Conservation (phyloP, 768 basidiomycete species). For the Phanerodontia chrysosporium region DNA sequence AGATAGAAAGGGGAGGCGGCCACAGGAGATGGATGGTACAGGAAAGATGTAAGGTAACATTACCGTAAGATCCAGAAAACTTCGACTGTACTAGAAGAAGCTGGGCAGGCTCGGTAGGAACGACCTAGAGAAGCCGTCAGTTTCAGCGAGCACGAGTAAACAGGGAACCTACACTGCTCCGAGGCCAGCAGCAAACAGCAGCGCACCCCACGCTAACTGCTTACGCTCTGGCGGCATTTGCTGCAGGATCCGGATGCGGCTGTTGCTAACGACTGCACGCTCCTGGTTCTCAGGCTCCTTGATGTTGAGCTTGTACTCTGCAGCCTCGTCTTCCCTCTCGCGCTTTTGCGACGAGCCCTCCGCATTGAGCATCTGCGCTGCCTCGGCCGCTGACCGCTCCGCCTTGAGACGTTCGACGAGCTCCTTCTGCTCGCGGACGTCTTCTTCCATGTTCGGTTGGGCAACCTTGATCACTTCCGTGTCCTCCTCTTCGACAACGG, state of each 20-base stretch:
- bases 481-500: conserved; percentile 65
- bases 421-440: conserved; percentile 74
- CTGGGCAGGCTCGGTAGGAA: conserved; percentile 8
- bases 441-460: conserved; percentile 59
- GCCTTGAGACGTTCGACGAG: conserved; percentile 71
- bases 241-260: conserved; percentile 49
- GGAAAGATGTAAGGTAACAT: neutral
- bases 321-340: conserved; percentile 46
- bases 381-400: conserved; percentile 37
- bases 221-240: conserved; percentile 63
- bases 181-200: conserved; percentile 80
- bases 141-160: neutral
- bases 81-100: conserved; percentile 6
- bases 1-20: neutral
- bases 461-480: conserved; percentile 45
- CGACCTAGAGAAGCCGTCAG: neutral
- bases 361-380: conserved; percentile 31
- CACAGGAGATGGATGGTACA: neutral
- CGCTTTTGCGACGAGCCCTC: conserved; percentile 37
- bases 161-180: conserved; percentile 68
- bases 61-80: conserved; percentile 1
- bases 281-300: conserved; percentile 60
- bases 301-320: conserved; percentile 55
- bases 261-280: conserved; percentile 58
- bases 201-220: conserved; percentile 77